Base-by-base conservation (phyloP, 192 early-diverging fungal species). In the Backusella circina region DNA sequence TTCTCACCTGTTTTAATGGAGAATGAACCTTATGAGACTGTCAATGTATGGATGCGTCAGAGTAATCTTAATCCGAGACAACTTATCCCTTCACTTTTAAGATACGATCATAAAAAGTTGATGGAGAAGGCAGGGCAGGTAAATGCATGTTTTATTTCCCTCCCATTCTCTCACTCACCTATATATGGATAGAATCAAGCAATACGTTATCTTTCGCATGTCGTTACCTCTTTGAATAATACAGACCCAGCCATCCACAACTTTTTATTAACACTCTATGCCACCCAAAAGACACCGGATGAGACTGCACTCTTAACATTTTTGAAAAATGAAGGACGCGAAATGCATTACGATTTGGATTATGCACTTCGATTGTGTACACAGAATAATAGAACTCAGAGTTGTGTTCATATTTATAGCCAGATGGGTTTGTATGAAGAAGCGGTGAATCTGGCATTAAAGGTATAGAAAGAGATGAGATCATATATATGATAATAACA, bases 211-310 rank as follows among this genome's bases (percentile, higher is more conserved):
- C 77, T 99, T 73, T 89, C 91, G 5, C 93, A 94, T 80, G 92
- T 94, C 21, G 94, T 93, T 5, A 85, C 91, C 13, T 86, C 88
- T 51, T 85, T 93, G 23, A 87, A 84, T 36, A 97, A 95, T 70
- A 90, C 91, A 4, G 97, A 99, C 77, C 86, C 93, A 0, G 91
- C 93, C 0, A 91, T 99, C 64, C 97, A 99, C 86, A 99, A 99
- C 83, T 97, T 93, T 79, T 86, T 98, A 37, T 82, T 99, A 30
- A 90, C 89, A 6, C 72, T 96, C 3, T 95, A 93, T 74, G 91
- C 92, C 0, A 87, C 86, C 5, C 88, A 91, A 71, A 79, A 90
- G 0, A 89, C 88, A 28, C 80, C 83, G 2, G 89, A 93, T 75
- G 93, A 95, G 75, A 80, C 86, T 7, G 88, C 86, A 26, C 82